Conservation (phyloP, 495 filamentous ascomycete species). For the Glonium stellatum region DNA sequence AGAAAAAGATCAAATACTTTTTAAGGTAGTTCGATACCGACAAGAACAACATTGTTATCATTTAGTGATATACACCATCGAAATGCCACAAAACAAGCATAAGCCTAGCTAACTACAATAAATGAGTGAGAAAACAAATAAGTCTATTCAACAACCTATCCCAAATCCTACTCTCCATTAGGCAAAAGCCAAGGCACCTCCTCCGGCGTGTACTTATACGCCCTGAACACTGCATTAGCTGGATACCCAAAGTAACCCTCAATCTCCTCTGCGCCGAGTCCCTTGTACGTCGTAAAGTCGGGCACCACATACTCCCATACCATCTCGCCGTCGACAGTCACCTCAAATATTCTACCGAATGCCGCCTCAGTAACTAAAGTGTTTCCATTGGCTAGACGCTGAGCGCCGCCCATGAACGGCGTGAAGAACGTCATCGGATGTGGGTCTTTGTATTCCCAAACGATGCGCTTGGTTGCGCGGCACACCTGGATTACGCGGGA, state of each 20-base stretch:
- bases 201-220: constrained; percentile 36
- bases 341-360: constrained; percentile 34
- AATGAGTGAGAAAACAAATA: too few species aligned
- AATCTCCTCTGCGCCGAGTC: constrained; percentile 26
- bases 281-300: constrained; percentile 32
- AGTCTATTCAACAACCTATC: too few species aligned
- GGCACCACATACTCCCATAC: constrained; percentile 38
- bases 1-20: too few species aligned
- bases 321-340: constrained; percentile 31
- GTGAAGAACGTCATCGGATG: constrained; percentile 44
- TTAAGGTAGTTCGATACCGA: too few species aligned
- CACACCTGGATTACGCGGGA: constrained; percentile 40
- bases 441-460: constrained; percentile 43
- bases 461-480: constrained; percentile 32
- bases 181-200: constrained; percentile 34
- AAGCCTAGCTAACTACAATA: too few species aligned
- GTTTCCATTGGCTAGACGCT: constrained; percentile 39
- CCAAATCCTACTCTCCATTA: constrained; percentile 12
- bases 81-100: too few species aligned
- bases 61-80: too few species aligned
- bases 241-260: constrained; percentile 33
- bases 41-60: too few species aligned
- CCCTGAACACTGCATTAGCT: constrained; percentile 38
- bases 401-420: constrained; percentile 46
- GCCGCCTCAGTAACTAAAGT: constrained; percentile 42